Evolutionary conservation across 495 filamentous ascomycete genomes (phyloP).

Genomic region (Podospora pseudocomata): DNA sequence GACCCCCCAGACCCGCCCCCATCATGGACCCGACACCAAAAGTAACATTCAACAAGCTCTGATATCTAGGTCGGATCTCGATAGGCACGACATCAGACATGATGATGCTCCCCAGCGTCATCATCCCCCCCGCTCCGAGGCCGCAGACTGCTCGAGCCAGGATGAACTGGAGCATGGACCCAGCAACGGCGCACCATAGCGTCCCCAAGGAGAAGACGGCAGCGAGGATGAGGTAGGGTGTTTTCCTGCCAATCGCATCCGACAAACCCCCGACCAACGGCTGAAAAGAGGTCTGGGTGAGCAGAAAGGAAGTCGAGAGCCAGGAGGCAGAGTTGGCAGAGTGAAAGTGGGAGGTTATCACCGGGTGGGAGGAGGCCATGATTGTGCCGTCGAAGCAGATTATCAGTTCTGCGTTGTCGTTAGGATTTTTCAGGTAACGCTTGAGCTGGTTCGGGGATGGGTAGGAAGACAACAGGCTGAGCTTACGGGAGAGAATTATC

Average conservation of each 20-base stretch:
- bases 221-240: conserved; percentile 62
- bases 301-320: conserved; percentile 73
- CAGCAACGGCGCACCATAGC: conserved; percentile 67
- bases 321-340: conserved; percentile 73
- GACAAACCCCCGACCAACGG: conserved; percentile 69
- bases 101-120: conserved; percentile 69
- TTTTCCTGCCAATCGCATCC: conserved; percentile 68
- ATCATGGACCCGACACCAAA: conserved; percentile 59
- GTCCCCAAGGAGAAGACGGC: conserved; percentile 63
- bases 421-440: too few species aligned
- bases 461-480: too few species aligned
- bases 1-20: conserved; percentile 69
- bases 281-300: conserved; percentile 73
- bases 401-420: conserved; percentile 29
- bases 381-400: conserved; percentile 68
- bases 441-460: too few species aligned
- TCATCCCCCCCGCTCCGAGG: conserved; percentile 68
- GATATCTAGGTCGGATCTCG: conserved; percentile 65
- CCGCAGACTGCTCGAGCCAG: conserved; percentile 69
- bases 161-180: conserved; percentile 69
- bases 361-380: conserved; percentile 78
- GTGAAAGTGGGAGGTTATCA: conserved; percentile 75
- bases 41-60: conserved; percentile 71
- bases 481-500: conserved; percentile 29
- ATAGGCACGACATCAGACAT: conserved; percentile 72